These are phyloP conservation scores for Rhododendron molle DNA, from an alignment of 148 eudicot species.

Conservation along the genomic window DNA sequence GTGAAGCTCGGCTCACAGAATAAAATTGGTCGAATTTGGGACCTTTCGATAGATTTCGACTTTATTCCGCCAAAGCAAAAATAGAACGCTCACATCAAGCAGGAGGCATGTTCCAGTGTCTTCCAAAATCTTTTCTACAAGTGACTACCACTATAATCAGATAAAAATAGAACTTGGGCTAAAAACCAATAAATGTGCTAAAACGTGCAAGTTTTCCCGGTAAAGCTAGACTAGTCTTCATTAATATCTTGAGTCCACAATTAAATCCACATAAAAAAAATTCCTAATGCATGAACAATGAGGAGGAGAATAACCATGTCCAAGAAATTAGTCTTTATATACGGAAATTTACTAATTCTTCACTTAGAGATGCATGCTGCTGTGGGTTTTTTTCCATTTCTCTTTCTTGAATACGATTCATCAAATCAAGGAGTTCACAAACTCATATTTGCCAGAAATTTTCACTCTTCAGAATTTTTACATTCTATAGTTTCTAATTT, in stretches of 20 bases:
- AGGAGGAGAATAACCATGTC: too few species aligned
- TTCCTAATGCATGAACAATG: not conserved
- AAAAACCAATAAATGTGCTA: not conserved
- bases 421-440: too few species aligned
- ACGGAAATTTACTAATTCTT: too few species aligned
- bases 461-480: not conserved
- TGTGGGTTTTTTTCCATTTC: too few species aligned
- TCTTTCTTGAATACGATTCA: too few species aligned
- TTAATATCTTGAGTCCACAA: not conserved
- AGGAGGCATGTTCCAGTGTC: not conserved
- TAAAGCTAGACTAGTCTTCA: not conserved
- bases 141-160: not conserved
- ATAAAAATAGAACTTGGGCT: not conserved
- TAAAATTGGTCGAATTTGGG: too few species aligned
- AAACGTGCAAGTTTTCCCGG: not conserved
- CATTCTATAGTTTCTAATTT: not conserved
- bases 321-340: too few species aligned
- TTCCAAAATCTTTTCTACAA: not conserved
- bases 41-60: too few species aligned
- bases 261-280: not conserved
- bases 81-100: not conserved
- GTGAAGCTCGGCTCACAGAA: not conserved
- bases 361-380: too few species aligned
- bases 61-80: not conserved
- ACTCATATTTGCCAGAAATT: too few species aligned